A percentile compares a stretch with the other conserved stretches of the same genome.
These are phyloP conservation scores for Eutrema yunnanense DNA, from an alignment of 345 rosid species.

Conservation along the genomic window DNA sequence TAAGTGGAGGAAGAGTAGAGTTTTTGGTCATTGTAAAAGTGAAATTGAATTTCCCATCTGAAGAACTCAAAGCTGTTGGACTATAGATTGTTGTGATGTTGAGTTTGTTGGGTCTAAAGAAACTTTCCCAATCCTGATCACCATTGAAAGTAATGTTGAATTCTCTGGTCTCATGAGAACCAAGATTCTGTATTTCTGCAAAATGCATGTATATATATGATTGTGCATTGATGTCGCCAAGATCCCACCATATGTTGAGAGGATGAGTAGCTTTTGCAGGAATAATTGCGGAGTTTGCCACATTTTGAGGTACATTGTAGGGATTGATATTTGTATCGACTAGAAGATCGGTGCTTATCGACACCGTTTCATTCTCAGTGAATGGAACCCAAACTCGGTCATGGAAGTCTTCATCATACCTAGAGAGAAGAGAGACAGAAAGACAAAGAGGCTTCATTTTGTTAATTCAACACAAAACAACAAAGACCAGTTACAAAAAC, in stretches of 20 bases:
- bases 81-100: conserved; percentile 23
- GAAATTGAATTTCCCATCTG: conserved; percentile 11
- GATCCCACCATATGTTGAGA: background rate
- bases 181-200: conserved; percentile 29
- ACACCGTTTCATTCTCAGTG: background rate
- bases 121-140: conserved; percentile 6
- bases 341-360: background rate
- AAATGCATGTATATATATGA: conserved; percentile 43
- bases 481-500: background rate
- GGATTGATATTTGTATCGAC: background rate
- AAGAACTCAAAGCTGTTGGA: conserved; percentile 5
- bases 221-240: background rate
- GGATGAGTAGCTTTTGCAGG: conserved; percentile 21
- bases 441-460: background rate
- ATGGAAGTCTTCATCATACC: conserved; percentile 37
- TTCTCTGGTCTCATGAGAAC: conserved; percentile 26
- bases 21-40: conserved; percentile 12
- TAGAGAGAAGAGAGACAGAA: background rate
- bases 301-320: conserved; percentile 26
- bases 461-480: background rate
- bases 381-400: conserved; percentile 41
- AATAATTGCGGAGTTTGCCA: conserved; percentile 16
- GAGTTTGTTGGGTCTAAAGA: conserved; percentile 23
- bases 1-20: conserved; percentile 36
- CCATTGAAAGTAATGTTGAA: conserved; percentile 28